Percentiles rank a stretch among this genome's conserved stretches.
Conservation (phyloP, 495 filamentous ascomycete species). For the Stereocaulon alpinum region DNA sequence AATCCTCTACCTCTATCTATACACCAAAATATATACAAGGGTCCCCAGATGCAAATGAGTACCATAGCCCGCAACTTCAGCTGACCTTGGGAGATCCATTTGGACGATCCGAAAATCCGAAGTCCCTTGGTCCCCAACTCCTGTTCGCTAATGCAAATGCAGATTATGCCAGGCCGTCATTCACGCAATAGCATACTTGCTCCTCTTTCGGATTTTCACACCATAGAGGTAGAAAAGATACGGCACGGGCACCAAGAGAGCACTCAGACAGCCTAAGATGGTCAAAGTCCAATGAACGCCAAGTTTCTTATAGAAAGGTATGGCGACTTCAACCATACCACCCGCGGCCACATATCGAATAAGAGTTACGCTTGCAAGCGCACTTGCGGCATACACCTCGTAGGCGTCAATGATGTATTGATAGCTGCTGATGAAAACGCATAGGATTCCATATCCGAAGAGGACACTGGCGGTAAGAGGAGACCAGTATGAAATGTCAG, state of each 20-base stretch:
- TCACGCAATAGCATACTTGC: constrained; percentile 32
- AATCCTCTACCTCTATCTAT: background rate
- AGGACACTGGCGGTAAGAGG: constrained; percentile 38
- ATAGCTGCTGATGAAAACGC: constrained; percentile 42
- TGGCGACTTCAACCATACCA: constrained; percentile 36
- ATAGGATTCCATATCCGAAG: constrained; percentile 45
- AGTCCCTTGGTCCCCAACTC: background rate
- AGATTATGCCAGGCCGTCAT: background rate
- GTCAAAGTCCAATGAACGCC: constrained; percentile 48
- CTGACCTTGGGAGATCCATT: too few relatives aligned
- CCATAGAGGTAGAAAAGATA: constrained; percentile 46
- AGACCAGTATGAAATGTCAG: constrained; percentile 44
- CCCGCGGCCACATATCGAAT: constrained; percentile 42
- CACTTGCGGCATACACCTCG: constrained; percentile 36
- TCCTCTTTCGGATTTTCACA: constrained; percentile 34
- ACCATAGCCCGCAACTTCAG: too few relatives aligned
- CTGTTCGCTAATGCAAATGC: background rate
- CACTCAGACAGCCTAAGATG: constrained; percentile 42
- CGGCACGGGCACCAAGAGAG: constrained; percentile 41
- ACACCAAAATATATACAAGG: background rate
- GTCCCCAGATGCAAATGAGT: too few relatives aligned
- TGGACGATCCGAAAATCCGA: too few relatives aligned
- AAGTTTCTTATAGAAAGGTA: constrained; percentile 44
- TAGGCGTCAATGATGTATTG: constrained; percentile 50
- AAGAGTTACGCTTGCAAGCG: constrained; percentile 40